A percentile compares a stretch with the other conserved stretches of the same genome.
Conservation (phyloP, 2,329 filamentous ascomycete genomes). For the Emergomyces orientalis region DNA sequence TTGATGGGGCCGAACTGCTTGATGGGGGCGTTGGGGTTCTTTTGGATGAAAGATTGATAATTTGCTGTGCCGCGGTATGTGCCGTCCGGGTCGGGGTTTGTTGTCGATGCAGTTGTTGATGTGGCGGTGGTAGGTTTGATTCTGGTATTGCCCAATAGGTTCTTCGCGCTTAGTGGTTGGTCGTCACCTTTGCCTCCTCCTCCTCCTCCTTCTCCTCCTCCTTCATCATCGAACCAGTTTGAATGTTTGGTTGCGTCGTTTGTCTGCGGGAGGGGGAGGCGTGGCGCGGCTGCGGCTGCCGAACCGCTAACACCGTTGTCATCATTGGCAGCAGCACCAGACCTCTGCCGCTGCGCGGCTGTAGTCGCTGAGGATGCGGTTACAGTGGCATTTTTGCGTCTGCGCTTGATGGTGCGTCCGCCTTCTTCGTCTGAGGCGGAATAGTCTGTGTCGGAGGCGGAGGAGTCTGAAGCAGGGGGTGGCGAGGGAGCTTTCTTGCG, state of each 20-base stretch:
- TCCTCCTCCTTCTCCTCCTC: slow-evolving; percentile 15
- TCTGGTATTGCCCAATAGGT: slow-evolving; percentile 27
- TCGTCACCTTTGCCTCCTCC: slow-evolving; percentile 38
- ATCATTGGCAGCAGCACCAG: slow-evolving; percentile 41
- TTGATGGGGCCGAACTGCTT: slow-evolving; percentile 77
- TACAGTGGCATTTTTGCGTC: slow-evolving; percentile 57
- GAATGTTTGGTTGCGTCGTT: slow-evolving; percentile 85
- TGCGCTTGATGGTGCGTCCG: slow-evolving; percentile 68
- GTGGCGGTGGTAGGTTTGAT: slow-evolving; percentile 11
- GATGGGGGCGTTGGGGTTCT: slow-evolving; percentile 63
- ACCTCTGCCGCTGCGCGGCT: slow-evolving; percentile 34
- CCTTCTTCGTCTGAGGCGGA: slow-evolving; percentile 68
- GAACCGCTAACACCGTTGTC: slow-evolving; percentile 20
- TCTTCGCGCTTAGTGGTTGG: slow-evolving; percentile 39
- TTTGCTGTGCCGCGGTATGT: slow-evolving; percentile 69
- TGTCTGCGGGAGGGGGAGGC: slow-evolving; percentile 3
- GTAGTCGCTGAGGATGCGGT: slow-evolving; percentile 50
- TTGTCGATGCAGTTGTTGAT: slow-evolving; percentile 5
- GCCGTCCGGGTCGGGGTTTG: slow-evolving; percentile 43
- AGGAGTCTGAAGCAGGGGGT: slow-evolving; percentile 47
- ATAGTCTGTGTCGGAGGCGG: slow-evolving; percentile 54
- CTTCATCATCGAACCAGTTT: slow-evolving; percentile 75
- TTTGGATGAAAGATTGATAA: slow-evolving; percentile 65
- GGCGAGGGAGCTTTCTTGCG: slow-evolving; percentile 75
- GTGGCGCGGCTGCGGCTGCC: slow-evolving; percentile 48